Evolutionary conservation across 2,329 filamentous ascomycete genomes (phyloP).

Genomic region (Fusarium sp.): DNA sequence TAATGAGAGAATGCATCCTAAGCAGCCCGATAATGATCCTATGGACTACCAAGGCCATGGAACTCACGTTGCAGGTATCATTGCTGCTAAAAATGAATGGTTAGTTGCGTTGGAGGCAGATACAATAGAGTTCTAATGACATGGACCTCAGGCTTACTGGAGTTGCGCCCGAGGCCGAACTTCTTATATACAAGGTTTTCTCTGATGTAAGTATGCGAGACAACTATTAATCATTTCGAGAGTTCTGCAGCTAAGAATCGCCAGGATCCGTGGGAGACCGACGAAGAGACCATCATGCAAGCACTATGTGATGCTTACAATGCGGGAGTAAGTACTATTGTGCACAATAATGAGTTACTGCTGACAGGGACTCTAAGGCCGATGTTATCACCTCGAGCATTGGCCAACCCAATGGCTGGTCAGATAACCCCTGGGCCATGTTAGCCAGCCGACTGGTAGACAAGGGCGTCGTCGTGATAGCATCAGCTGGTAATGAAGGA

Average conservation of each 20-base stretch:
- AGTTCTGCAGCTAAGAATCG: neutral
- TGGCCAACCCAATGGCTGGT: conserved; percentile 51
- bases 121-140: neutral
- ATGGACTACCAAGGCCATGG: conserved; percentile 50
- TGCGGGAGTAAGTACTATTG: conserved; percentile 41
- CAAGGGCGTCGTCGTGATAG: conserved; percentile 58
- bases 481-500: conserved; percentile 63
- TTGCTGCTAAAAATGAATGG: conserved; percentile 55
- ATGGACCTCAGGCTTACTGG: conserved; percentile 50
- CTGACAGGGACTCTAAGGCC: conserved; percentile 37
- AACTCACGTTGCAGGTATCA: conserved; percentile 58
- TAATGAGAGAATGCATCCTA: conserved; percentile 43
- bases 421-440: conserved; percentile 54
- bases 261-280: conserved; percentile 44
- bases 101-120: neutral
- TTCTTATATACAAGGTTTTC: conserved; percentile 57
- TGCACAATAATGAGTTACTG: neutral
- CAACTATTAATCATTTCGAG: neutral
- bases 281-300: conserved; percentile 49
- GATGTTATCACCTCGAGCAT: conserved; percentile 57
- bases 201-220: conserved; percentile 41
- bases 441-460: conserved; percentile 53
- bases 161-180: conserved; percentile 55
- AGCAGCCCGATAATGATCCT: conserved; percentile 48
- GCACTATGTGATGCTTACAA: conserved; percentile 50